These are phyloP conservation scores for Allomyces javanicus DNA, from an alignment of 192 early-diverging fungal species.

Conservation along the genomic window DNA sequence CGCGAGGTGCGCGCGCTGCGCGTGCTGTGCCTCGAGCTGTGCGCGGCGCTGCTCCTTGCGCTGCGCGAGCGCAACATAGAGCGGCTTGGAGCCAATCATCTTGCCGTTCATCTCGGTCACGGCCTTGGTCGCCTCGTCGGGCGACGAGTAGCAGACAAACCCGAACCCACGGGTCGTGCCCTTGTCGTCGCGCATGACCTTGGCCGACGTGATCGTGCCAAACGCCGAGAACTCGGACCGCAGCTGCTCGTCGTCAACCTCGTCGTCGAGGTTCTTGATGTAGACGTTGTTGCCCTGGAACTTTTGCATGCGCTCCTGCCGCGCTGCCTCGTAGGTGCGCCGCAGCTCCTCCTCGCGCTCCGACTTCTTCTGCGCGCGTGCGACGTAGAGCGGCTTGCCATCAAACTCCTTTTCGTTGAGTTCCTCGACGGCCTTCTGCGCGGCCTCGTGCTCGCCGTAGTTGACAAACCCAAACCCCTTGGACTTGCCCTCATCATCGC, in stretches of 20 bases:
- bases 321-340: slow-evolving; percentile 82
- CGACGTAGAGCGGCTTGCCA: slow-evolving; percentile 82
- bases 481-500: slow-evolving; percentile 65
- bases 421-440: slow-evolving; percentile 67
- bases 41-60: slow-evolving; percentile 90
- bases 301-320: slow-evolving; percentile 89
- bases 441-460: slow-evolving; percentile 77
- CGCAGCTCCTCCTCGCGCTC: slow-evolving; percentile 95
- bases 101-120: slow-evolving; percentile 97
- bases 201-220: slow-evolving; percentile 89
- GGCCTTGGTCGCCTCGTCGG: slow-evolving; percentile 96
- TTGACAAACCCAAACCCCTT: slow-evolving; percentile 96
- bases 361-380: slow-evolving; percentile 95
- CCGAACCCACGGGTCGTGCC: slow-evolving; percentile 80
- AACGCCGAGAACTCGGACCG: slow-evolving; percentile 90
- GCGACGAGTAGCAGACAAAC: slow-evolving; percentile 97
- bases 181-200: slow-evolving; percentile 94
- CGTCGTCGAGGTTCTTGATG: slow-evolving; percentile 96
- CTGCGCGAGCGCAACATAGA: slow-evolving; percentile 96
- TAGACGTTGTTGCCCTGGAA: slow-evolving; percentile 98
- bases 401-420: slow-evolving; percentile 82
- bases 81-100: slow-evolving; percentile 83
- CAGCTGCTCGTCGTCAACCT: slow-evolving; percentile 87
- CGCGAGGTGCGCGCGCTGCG: slow-evolving; percentile 61
- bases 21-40: slow-evolving; percentile 89